These are phyloP conservation scores for Phialophora tarda DNA, from an alignment of 2,329 filamentous ascomycete genomes.

Conservation along the genomic window DNA sequence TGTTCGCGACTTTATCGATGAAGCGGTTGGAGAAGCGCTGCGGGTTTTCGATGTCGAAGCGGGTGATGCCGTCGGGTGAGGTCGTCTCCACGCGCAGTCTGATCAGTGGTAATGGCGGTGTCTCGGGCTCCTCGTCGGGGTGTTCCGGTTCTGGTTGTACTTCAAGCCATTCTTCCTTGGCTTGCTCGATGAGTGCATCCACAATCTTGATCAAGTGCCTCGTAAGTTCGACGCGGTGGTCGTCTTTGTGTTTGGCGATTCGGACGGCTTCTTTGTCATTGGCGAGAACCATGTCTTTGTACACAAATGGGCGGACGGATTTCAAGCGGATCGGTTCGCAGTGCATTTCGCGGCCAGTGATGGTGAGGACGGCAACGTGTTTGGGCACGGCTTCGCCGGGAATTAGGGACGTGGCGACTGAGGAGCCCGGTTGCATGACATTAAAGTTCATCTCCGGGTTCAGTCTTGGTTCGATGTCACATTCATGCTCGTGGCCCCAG, in stretches of 20 bases:
- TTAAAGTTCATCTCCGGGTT: constrained; percentile 91
- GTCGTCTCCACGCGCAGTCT: constrained; percentile 90
- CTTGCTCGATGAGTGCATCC: constrained; percentile 84
- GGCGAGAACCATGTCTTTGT: constrained; percentile 77
- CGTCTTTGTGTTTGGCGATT: constrained; percentile 77
- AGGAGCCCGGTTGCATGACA: constrained; percentile 97
- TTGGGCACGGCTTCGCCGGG: constrained; percentile 90
- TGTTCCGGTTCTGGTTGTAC: constrained; percentile 70
- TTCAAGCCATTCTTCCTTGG: constrained; percentile 77
- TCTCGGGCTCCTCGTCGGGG: constrained; percentile 55
- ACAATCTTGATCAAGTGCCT: constrained; percentile 76
- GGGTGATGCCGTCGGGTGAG: constrained; percentile 74
- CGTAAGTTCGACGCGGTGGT: constrained; percentile 82
- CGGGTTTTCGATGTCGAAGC: constrained; percentile 91
- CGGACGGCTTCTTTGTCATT: constrained; percentile 77
- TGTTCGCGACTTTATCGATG: constrained; percentile 86
- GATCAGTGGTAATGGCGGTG: constrained; percentile 79
- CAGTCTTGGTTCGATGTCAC: constrained; percentile 78
- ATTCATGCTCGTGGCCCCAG: constrained; percentile 98
- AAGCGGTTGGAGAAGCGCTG: constrained; percentile 96
- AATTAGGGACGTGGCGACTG: constrained; percentile 89
- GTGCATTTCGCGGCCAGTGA: constrained; percentile 82
- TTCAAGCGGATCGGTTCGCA: constrained; percentile 82
- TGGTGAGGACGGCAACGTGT: constrained; percentile 81
- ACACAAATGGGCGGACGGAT: constrained; percentile 88